Base-by-base conservation (phyloP, 805 yeast genomes). In the Nadsonia fulvescens region DNA sequence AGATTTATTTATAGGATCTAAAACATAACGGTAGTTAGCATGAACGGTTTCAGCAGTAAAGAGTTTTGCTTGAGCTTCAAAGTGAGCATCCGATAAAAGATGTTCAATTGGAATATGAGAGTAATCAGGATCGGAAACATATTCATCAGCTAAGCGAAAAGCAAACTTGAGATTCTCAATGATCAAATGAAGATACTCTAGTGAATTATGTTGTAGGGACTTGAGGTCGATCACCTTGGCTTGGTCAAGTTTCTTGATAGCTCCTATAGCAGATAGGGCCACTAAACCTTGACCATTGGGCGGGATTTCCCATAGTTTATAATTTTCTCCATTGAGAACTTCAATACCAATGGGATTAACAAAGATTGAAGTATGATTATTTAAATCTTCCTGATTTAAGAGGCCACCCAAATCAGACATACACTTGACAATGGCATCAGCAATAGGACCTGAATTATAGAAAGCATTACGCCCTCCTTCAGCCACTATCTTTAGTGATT, bases 241-340 rank as follows among this genome's bases (percentile, higher is more conserved):
- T 10, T 50, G 51, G 16, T 65, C 66, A 32, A 77, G 53, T 18
- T 64, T 63, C 36, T 58, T 60, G 34, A 77, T 60, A 22, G 72
- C 54, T 0, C 86, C 89, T 25, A 75, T 47, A 0, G 86, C 70
- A 10, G 74, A 50, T 25, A 77, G 51, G 0, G 83, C 89, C 23
- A 77, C 76, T 8, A 77, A 47, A 6, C 91, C 91, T 28, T 77
- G 79, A 4, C 86, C 79, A 46, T 70, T 76, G 8, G 92, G 92
- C 7, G 92, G 89, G 34, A 76, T 69, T 44, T 77, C 89, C 78
- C 83, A 72, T 14, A 77, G 53, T 15, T 56, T 59, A 25, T 60
- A 55, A 7, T 64, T 75, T 17, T 22, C 29, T n/a, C n/a, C n/a
- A n/a, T n/a, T 6, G 32, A 24, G 14, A 20, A 30, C 19, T 4